Evolutionary conservation across 2,329 filamentous ascomycete genomes (phyloP).

Genomic region (Talaromyces albobiverticillius): DNA sequence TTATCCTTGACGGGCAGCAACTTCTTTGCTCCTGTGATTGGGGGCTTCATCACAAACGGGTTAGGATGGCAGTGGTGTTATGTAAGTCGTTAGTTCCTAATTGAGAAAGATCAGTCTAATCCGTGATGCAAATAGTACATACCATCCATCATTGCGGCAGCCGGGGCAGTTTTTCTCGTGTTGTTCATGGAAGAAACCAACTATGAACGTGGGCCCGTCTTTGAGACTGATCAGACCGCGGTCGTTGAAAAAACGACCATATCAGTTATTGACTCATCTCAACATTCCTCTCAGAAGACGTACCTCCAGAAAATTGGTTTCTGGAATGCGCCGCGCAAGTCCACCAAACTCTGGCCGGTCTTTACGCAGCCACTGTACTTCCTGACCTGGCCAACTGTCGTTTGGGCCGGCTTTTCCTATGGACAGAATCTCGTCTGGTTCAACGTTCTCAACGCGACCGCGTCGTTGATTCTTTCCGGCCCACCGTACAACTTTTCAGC

Average conservation of each 20-base stretch:
- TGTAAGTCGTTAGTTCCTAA: background rate
- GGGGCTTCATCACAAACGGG: conserved; percentile 46
- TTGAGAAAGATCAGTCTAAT: background rate
- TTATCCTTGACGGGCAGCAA: conserved; percentile 41
- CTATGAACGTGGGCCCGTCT: conserved; percentile 29
- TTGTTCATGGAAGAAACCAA: conserved; percentile 58
- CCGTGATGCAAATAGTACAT: conserved; percentile 37
- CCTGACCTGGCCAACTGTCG: conserved; percentile 36
- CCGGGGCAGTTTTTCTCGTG: conserved; percentile 48
- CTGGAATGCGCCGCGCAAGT: background rate
- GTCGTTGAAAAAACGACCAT: background rate
- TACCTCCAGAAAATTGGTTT: conserved; percentile 28
- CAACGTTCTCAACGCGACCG: conserved; percentile 40
- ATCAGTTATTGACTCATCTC: background rate
- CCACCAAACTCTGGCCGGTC: background rate
- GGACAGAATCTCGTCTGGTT: conserved; percentile 39
- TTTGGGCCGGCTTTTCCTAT: conserved; percentile 39
- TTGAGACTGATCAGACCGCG: conserved; percentile 14
- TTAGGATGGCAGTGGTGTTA: conserved; percentile 44
- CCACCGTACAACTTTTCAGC: conserved; percentile 36
- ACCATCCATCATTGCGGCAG: conserved; percentile 49
- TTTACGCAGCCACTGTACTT: conserved; percentile 25
- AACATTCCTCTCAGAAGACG: conserved; percentile 21
- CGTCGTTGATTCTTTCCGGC: conserved; percentile 33
- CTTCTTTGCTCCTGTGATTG: conserved; percentile 45